Conservation (phyloP, 208 protist species). For the Acanthamoeba triangularis region DNA sequence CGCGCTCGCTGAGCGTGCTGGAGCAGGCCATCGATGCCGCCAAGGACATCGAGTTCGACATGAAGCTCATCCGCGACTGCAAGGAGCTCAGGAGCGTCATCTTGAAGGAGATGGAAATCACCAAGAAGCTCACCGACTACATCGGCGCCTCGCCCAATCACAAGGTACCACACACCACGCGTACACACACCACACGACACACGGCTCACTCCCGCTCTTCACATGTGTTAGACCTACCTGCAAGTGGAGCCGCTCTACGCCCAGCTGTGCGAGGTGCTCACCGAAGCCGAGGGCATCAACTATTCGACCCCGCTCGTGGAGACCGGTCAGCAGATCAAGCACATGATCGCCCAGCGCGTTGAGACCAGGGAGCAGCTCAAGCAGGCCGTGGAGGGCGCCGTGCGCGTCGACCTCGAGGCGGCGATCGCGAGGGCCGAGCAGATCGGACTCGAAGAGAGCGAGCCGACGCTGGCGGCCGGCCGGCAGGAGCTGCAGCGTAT, state of each 20-base stretch:
- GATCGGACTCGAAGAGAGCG: constrained; percentile 24
- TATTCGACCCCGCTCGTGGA: constrained; percentile 53
- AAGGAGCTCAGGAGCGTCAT: constrained; percentile 50
- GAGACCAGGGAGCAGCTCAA: not conserved
- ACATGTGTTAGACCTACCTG: not conserved
- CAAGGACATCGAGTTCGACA: constrained; percentile 68
- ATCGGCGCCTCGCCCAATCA: not conserved
- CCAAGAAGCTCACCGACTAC: constrained; percentile 29
- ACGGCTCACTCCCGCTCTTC: too few species aligned
- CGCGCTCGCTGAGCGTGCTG: not conserved
- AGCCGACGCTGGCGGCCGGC: not conserved
- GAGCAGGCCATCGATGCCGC: not conserved
- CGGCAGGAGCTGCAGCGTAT: constrained; percentile 57
- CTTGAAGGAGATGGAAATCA: constrained; percentile 59
- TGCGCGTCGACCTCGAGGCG: not conserved
- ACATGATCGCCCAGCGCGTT: not conserved
- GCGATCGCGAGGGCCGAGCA: constrained; percentile 58
- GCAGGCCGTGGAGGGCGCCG: not conserved
- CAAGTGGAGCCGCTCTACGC: constrained; percentile 40
- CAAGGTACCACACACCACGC: not conserved
- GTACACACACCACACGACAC: too few species aligned
- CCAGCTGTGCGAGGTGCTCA: not conserved
- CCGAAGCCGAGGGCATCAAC: constrained; percentile 12
- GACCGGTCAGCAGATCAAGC: not conserved
- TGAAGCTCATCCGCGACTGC: constrained; percentile 49